A percentile compares a stretch with the other conserved stretches of the same genome.
Conservation (phyloP, 768 basidiomycete species). For the Trametes meyenii region DNA sequence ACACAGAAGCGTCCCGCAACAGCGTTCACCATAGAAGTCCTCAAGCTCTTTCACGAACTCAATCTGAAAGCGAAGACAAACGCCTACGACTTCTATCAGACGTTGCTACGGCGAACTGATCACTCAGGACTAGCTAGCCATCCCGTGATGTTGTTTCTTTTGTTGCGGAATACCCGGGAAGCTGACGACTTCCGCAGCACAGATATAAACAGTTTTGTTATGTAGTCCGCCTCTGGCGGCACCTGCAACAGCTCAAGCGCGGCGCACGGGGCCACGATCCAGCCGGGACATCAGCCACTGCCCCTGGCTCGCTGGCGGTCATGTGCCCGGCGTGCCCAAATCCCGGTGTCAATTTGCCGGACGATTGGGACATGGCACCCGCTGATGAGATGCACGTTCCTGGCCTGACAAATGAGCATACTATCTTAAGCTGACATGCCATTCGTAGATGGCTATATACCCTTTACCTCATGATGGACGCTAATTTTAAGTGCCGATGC, state of each 20-base stretch:
- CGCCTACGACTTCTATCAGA: conserved; percentile 36
- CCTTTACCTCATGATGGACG: conserved; percentile 32
- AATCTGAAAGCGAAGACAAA: conserved; percentile 39
- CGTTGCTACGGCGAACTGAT: conserved; percentile 30
- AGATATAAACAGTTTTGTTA: conserved; percentile 20
- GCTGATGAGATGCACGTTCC: not conserved
- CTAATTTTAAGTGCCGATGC: conserved; percentile 31
- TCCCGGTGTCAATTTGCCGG: conserved; percentile 25
- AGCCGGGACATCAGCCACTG: conserved; percentile 10
- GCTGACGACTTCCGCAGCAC: no score
- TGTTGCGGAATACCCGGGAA: no score
- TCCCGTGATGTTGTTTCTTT: conserved; percentile 10
- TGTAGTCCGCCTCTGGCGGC: conserved; percentile 22
- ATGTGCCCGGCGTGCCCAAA: conserved; percentile 32
- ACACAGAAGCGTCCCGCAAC: conserved; percentile 32
- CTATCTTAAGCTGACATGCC: not conserved
- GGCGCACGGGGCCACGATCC: conserved; percentile 27
- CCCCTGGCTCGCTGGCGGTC: conserved; percentile 21
- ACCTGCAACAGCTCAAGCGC: conserved; percentile 27
- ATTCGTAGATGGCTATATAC: conserved; percentile 32
- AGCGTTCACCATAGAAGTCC: conserved; percentile 34
- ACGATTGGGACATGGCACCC: conserved; percentile 23
- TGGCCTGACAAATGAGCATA: not conserved
- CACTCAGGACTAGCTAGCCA: conserved; percentile 29
- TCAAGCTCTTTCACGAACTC: conserved; percentile 38